Conservation (phyloP, 169 alveolate species). For the Babesia ovis region DNA sequence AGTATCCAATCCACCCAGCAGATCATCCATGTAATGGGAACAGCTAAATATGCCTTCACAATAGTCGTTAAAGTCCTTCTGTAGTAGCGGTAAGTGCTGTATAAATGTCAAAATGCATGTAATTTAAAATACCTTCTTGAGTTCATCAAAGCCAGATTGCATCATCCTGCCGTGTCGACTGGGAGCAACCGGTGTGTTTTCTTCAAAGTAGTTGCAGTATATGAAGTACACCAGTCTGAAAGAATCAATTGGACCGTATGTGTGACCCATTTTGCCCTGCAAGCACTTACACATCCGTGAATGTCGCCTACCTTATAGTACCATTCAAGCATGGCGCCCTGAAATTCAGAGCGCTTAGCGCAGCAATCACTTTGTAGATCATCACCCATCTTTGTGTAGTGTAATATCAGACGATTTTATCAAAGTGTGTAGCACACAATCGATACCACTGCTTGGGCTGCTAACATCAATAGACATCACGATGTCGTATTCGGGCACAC, state of each 20-base stretch:
- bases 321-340: constrained; percentile 47
- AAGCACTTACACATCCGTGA: background rate
- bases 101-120: background rate
- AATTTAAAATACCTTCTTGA: constrained; percentile 27
- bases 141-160: constrained; percentile 25
- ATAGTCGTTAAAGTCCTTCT: constrained; percentile 34
- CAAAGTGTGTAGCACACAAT: background rate
- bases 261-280: constrained; percentile 37
- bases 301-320: constrained; percentile 46
- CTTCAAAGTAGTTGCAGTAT: constrained; percentile 47
- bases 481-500: too few species aligned
- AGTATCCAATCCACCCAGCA: constrained; percentile 1
- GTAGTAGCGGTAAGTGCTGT: constrained; percentile 37
- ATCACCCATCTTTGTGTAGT: background rate
- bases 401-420: background rate
- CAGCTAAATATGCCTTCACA: constrained; percentile 33
- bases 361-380: constrained; percentile 34
- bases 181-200: constrained; percentile 34
- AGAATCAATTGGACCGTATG: constrained; percentile 51
- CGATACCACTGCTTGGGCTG: too few species aligned
- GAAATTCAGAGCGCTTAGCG: constrained; percentile 17
- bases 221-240: constrained; percentile 48
- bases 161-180: constrained; percentile 10
- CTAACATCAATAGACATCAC: too few species aligned
- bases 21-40: constrained; percentile 47